Conservation (phyloP, 2,329 filamentous ascomycete genomes). For the Cryphonectria radicalis region DNA sequence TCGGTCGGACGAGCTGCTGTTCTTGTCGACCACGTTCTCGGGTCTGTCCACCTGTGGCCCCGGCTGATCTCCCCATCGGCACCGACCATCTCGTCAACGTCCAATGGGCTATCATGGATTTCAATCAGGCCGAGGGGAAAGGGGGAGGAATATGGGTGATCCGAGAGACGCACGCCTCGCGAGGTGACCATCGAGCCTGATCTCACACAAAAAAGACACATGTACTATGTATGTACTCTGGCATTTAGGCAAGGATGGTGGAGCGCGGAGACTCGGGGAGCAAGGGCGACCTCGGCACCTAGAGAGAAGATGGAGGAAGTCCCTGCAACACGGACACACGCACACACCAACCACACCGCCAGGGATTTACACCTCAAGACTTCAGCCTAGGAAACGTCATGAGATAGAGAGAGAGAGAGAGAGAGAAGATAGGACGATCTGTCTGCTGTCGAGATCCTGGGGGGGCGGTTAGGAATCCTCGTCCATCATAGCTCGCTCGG, state of each 20-base stretch:
- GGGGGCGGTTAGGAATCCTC: neutral
- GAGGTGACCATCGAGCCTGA: neutral
- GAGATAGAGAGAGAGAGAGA: neutral
- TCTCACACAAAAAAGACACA: neutral
- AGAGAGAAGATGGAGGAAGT: neutral
- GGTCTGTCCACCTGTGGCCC: neutral
- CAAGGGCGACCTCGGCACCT: neutral
- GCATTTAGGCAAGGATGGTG: neutral
- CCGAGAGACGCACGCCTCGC: neutral
- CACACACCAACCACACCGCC: neutral
- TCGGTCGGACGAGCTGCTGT: neutral
- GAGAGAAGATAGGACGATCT: neutral
- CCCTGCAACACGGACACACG: neutral
- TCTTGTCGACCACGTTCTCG: neutral
- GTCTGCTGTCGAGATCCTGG: neutral
- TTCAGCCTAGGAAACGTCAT: neutral
- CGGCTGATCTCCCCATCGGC: neutral
- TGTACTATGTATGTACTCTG: neutral
- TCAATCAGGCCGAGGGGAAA: neutral
- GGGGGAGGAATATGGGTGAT: neutral
- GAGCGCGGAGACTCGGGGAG: constrained; percentile 1
- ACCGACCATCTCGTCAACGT: neutral
- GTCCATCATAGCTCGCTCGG: neutral
- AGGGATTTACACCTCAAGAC: neutral
- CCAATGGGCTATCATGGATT: neutral